Base-by-base conservation (phyloP, 2,329 filamentous ascomycete genomes). In the Escovopsis sp. region DNA sequence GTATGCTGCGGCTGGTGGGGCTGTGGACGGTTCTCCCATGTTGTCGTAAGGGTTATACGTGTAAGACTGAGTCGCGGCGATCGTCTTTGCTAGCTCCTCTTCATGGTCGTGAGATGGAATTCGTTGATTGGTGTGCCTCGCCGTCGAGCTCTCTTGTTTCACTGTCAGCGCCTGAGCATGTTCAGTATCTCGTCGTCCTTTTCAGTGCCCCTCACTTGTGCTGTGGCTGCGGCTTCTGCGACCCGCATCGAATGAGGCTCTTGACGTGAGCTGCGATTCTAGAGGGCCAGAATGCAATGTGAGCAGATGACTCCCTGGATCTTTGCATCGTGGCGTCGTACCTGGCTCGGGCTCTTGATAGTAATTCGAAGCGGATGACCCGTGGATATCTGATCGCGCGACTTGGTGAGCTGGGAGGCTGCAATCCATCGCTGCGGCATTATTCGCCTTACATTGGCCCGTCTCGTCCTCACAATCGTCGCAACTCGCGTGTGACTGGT, bases 11-110 rank as follows among this genome's bases (percentile, higher is more conserved):
- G 47, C 15, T 9, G 42, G 23, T 4, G 42, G 37, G 4, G 47
- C 15, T 9, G 40, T 33, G 6, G 50, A 54, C 12, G 49, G 42
- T 30, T 50, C 49, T 15, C 43, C 46, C 23, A 34, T 34, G 18
- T 33, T 42, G 5, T 38, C 11, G 26, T 43, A 44, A 36, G 41
- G 40, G n/a, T 41, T 39, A 19, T 49, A 47, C 30, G 42, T 45
- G 45, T 53, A 53, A n/a, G 38, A 32, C 35, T 37, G 45, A 36
- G 49, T 54, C 4, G 42, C 45, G 3, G 44, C 48, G 5, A 53
- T 47, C 6, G 51, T 47, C 12, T 47, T 49, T 23, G 44, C 49
- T 6, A 53, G 9, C 33, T 45, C 44, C 36, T 48, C 48, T 19
- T 54, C 49, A 11, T 46, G 45, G 5, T 46, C 43, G 8, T 39